Evolutionary conservation across 176 grass and related monocot genomes (phyloP), one percentile per base, ranked within the genome.

Genomic region (Neostapfia colusana): DNA sequence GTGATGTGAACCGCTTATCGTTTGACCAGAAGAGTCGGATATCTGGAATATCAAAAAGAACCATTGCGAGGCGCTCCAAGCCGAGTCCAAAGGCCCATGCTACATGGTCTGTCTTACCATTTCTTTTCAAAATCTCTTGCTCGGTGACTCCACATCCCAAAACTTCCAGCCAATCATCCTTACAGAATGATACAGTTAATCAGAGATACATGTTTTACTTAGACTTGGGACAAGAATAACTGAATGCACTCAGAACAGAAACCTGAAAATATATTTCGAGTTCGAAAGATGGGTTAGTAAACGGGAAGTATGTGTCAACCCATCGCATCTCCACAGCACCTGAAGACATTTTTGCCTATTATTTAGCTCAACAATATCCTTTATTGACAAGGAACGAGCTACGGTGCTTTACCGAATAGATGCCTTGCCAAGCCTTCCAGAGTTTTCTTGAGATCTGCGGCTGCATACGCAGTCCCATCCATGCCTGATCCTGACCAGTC

Each of bases 201-300:
- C 50, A 85, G 66, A 72, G 26, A 84, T 3, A 72, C 17, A 87
- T 69, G 40, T 48, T 71, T 88, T 74, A 59, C 21, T 51, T 41
- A 24, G 58, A 13, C 27, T 5, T 35, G 2, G 59, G n/a, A 26
- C 10, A 42, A 54, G 26, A 60, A 77, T 26, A 76, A 16, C 61
- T 67, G 1, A 15, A 60, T 68, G 72, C 23, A 83, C 40, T 63
- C 49, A 73, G 16, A 54, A 59, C 51, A 87, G 48, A 10, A 77
- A 94, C 95, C 95, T 98, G 89, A 66, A 98, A 98, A 88, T 88
- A 98, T 82, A 98, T 98, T 85, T 98, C 95, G 25, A 98, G 87
- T 54, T 98, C 95, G 16, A 94, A 98, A 64, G 95, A 98, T 42
- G 95, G 95, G 67, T 95, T 92, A 61, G 95, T 98, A 70, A 98